Percentiles rank a stretch among this genome's conserved stretches.
Evolutionary conservation across 164 flowering plant genomes (phyloP).

Genomic region (Aristolochia californica): DNA sequence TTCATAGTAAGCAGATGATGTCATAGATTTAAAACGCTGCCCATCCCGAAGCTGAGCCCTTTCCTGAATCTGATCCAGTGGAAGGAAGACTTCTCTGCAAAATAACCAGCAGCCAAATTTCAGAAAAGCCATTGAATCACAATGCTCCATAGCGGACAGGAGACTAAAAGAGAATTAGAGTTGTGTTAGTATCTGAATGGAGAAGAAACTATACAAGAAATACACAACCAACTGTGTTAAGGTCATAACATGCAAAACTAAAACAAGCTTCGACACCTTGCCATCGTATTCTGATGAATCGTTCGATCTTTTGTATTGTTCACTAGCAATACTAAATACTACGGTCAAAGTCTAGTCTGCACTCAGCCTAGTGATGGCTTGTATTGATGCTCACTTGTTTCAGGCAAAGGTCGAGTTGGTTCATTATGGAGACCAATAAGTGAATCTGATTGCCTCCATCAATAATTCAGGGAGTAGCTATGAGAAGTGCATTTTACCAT

Average conservation of each 20-base stretch:
- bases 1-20: not conserved
- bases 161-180: no score
- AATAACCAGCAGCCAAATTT: not conserved
- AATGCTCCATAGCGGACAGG: no score
- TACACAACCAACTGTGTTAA: not conserved
- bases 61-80: conserved; percentile 45
- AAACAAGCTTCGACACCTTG: not conserved
- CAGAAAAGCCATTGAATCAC: not conserved
- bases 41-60: conserved; percentile 78
- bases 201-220: not conserved
- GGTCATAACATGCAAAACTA: not conserved
- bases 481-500: not conserved
- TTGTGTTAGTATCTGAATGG: no score
- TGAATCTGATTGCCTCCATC: not conserved
- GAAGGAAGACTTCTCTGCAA: conserved; percentile 79
- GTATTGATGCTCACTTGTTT: not conserved
- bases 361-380: no score
- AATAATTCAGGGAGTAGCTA: not conserved
- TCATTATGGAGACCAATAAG: not conserved
- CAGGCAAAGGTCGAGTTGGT: not conserved
- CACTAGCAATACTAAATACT: not conserved
- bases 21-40: conserved; percentile 65
- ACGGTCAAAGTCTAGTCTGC: not conserved
- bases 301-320: no score
- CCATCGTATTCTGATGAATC: no score